Base-by-base conservation (phyloP, 495 filamentous ascomycete species). In the Terfezia boudieri region DNA sequence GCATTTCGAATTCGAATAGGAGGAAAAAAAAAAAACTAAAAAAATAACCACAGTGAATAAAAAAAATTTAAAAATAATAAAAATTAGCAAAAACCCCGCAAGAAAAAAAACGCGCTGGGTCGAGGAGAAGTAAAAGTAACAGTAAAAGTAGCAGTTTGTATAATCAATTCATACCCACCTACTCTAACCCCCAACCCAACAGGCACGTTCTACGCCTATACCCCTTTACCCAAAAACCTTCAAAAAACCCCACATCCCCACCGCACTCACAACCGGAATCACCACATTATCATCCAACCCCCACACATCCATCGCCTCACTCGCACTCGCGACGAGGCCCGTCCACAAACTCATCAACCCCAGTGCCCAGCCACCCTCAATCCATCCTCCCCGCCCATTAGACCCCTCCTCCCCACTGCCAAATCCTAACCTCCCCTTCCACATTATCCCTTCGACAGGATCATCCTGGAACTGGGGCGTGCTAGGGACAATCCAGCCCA, bases 211-310 rank as follows among this genome's bases (percentile, higher is more conserved):
- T 37, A 50, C 0, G 20, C 20, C 20, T 41, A 48, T 22, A 37
- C 20, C 38, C 49, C 9, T 50, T 59, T 71, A 82, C 35, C 85
- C 83, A 74, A 96, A 95, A 46, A 88, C 64, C 71, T 88, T 95
- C 64, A 96, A 71, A 66, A 98, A 92, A 0, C 83, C 85, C 83
- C 84, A 94, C 51, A 98, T 79, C 9, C 90, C 89, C 14, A 92
- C 64, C 12, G 86, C 86, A 65, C 85, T 94, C 52, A 98, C 69
- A 41, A 93, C 78, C 11, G 90, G 90, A 67, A 98, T 98, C 37
- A 89, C 94, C 56, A 96, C 71, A 68, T 98, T 98, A 70, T 98
- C 90, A 65, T 98, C 90, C 84, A 84, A 84, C 32, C 84, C 81
- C 64, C 83, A 94, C 0, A 94, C 59, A 69, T 96, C 86, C 53